Conservation (phyloP, 2,329 filamentous ascomycete genomes). For the Calonectria fujianensis region DNA sequence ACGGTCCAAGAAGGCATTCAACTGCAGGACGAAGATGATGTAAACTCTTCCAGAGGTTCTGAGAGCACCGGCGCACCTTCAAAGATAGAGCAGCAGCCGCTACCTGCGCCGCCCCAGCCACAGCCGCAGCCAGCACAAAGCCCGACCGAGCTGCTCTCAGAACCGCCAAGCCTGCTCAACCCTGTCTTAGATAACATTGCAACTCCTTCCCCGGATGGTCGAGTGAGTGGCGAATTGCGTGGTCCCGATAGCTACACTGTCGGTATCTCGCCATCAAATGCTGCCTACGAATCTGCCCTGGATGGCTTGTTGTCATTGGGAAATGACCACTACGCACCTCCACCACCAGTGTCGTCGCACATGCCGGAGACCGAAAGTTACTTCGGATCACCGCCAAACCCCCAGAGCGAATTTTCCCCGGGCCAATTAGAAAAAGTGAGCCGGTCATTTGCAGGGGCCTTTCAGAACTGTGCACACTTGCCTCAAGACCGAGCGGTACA, state of each 20-base stretch:
- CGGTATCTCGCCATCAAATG: constrained; percentile 48
- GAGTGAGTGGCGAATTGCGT: constrained; percentile 27
- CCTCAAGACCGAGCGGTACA: constrained; percentile 54
- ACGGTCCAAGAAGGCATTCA: constrained; percentile 36
- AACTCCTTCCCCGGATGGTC: constrained; percentile 35
- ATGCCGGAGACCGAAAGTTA: constrained; percentile 35
- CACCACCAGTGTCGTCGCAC: constrained; percentile 40
- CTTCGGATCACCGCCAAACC: constrained; percentile 38
- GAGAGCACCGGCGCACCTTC: constrained; percentile 27
- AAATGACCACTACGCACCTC: constrained; percentile 48
- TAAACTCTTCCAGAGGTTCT: constrained; percentile 8
- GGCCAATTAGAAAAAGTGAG: constrained; percentile 30
- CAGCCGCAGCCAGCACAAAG: constrained; percentile 21
- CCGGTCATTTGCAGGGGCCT: constrained; percentile 38
- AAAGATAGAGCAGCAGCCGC: constrained; percentile 29
- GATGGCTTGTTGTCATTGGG: constrained; percentile 60
- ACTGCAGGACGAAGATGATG: constrained; percentile 37
- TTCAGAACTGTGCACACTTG: constrained; percentile 53
- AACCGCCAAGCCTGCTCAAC: constrained; percentile 36
- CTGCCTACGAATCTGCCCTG: constrained; percentile 59
- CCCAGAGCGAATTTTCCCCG: constrained; percentile 32
- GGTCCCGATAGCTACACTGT: constrained; percentile 42
- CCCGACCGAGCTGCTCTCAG: constrained; percentile 8
- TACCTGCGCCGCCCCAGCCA: constrained; percentile 1
- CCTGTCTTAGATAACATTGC: constrained; percentile 31